phyloP scores from a whole-genome alignment of 1,284 basidiomycete species.

The Ustilago curta region DNA sequence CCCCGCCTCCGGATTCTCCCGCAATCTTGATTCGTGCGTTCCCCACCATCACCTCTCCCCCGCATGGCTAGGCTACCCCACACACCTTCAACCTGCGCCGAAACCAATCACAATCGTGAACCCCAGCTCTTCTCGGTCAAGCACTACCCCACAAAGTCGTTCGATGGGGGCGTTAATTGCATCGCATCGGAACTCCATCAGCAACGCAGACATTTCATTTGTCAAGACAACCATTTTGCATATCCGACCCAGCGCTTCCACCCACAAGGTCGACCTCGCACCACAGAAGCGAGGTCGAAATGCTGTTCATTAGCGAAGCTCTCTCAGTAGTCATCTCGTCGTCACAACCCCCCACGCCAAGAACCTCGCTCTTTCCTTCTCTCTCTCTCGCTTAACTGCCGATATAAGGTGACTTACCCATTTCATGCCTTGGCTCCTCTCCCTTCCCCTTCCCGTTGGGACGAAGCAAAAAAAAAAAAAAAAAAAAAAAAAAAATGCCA shows the following conservation, averaged over 20 bases:
- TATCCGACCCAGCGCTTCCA: no score
- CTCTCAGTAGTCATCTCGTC: not conserved
- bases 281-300: no score
- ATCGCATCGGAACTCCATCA: no score
- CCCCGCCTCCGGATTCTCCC: slow-evolving; percentile 1
- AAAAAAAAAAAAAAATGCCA: slow-evolving; percentile 12
- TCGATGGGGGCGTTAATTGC: no score
- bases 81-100: not conserved
- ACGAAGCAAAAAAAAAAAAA: not conserved
- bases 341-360: not conserved
- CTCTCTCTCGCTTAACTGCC: not conserved
- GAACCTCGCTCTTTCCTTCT: no score
- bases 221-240: no score
- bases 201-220: no score
- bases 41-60: not conserved
- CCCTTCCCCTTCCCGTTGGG: not conserved
- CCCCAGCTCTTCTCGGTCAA: no score
- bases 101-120: not conserved
- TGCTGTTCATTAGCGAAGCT: not conserved
- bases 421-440: slow-evolving; percentile 2
- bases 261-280: no score
- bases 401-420: no score
- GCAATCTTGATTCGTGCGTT: not conserved
- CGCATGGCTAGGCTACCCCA: not conserved
- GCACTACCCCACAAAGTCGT: no score